Evolutionary conservation across 257 asterid genomes (phyloP).

Genomic region (Mentha longifolia): DNA sequence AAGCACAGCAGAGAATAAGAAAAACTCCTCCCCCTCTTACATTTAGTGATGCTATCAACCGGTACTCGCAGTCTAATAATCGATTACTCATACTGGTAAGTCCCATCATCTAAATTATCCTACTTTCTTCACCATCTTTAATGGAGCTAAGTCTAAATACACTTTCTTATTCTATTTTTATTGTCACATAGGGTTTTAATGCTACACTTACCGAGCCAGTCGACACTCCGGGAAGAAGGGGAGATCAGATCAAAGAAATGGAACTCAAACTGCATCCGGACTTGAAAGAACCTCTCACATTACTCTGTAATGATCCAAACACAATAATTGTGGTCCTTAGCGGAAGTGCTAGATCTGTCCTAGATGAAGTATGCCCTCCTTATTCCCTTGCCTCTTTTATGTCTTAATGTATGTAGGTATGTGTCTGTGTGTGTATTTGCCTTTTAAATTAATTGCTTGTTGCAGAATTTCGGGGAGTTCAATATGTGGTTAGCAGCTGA

Average conservation of each 20-base stretch:
- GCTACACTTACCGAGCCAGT: slow-evolving; percentile 79
- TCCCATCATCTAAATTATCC: slow-evolving; percentile 18
- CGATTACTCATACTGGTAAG: slow-evolving; percentile 87
- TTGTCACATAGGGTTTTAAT: slow-evolving; percentile 77
- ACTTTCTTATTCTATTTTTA: slow-evolving; percentile 10
- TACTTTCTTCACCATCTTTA: not conserved
- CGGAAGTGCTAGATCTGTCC: slow-evolving; percentile 80
- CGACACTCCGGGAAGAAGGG: slow-evolving; percentile 86
- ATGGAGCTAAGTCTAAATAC: not conserved
- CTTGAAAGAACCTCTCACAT: slow-evolving; percentile 63
- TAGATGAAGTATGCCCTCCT: slow-evolving; percentile 66
- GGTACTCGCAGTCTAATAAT: slow-evolving; percentile 69
- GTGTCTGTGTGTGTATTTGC: not conserved
- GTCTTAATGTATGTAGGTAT: not conserved
- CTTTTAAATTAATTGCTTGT: slow-evolving; percentile 35
- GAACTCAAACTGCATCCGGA: slow-evolving; percentile 89
- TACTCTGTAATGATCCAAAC: slow-evolving; percentile 79
- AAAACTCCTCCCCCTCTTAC: slow-evolving; percentile 71
- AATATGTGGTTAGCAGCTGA: slow-evolving; percentile 99
- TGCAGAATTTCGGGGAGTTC: slow-evolving; percentile 85
- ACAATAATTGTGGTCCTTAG: slow-evolving; percentile 91
- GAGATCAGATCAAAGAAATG: slow-evolving; percentile 96
- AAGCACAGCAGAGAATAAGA: slow-evolving; percentile 86
- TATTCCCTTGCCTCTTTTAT: not conserved
- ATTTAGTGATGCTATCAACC: slow-evolving; percentile 56